Evolutionary conservation across 1,139 yeast species (phyloP).

Genomic region (Yamadazyma atlantica): DNA sequence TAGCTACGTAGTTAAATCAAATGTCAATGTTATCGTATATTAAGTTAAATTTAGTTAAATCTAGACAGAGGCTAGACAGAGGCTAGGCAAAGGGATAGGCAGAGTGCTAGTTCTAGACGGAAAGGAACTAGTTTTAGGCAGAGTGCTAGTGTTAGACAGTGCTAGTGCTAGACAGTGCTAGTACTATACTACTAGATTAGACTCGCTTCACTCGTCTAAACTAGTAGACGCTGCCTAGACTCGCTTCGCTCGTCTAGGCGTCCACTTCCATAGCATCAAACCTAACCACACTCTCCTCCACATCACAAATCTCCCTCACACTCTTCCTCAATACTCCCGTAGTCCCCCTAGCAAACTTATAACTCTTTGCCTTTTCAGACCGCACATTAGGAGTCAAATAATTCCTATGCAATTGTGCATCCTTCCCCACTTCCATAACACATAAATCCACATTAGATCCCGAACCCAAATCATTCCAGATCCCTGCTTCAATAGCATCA

Average conservation of each 20-base stretch:
- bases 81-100: too few relatives aligned
- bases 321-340: constrained; percentile 76
- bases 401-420: constrained; percentile 81
- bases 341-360: constrained; percentile 87
- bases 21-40: too few relatives aligned
- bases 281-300: constrained; percentile 61
- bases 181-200: too few relatives aligned
- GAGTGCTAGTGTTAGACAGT: too few relatives aligned
- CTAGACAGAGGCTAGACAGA: too few relatives aligned
- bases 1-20: too few relatives aligned
- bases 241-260: constrained; percentile 28
- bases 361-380: constrained; percentile 73
- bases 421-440: constrained; percentile 91
- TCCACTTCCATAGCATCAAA: constrained; percentile 76
- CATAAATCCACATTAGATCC: constrained; percentile 97
- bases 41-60: too few relatives aligned
- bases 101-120: too few relatives aligned
- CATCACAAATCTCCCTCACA: constrained; percentile 64
- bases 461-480: constrained; percentile 98
- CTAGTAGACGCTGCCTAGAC: too few relatives aligned
- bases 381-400: constrained; percentile 90
- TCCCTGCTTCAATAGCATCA: constrained; percentile 95
- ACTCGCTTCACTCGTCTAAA: too few relatives aligned
- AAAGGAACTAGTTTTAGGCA: too few relatives aligned
- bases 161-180: too few relatives aligned